Base-by-base conservation (phyloP, 345 rosid genomes). In the Arabidopsis thaliana region DNA sequence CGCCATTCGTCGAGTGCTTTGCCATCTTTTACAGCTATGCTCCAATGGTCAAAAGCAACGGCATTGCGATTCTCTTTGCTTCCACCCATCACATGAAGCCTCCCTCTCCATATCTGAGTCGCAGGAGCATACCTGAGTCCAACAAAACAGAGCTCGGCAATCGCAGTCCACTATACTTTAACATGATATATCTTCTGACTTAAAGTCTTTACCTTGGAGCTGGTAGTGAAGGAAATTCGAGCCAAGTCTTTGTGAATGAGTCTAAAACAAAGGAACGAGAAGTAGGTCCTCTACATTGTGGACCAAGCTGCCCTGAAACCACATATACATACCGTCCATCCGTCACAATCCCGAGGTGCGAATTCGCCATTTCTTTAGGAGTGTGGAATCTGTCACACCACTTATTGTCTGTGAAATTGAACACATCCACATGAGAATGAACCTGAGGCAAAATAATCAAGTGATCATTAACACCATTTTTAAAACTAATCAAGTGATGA, bases 1-100 rank as follows among this genome's bases (percentile, higher is more conserved):
- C 71, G 78, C 97, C 98, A 93, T 33, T 82, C 53, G 46, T 89
- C 96, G 14, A 87, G 62, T 33, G 87, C 86, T 75, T 82, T 84
- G 34, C 97, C 98, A 73, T 89, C 83, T 80, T 86, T 88, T 0
- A 89, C 90, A 61, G 88, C 94, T 50, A 91, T 83, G 55, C 96
- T 93, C 97, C 96, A 93, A 73, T 93, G 97, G 33, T 93, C 94
- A 58, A 81, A 32, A 14, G 85, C 91, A 8, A 90, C 93, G 0
- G 90, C 87, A 65, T 93, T 92, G 58, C 91, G 94, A 76, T 91
- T 91, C 75, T 88, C 89, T 84, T 85, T 88, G 87, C 94, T 81
- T 16, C 97, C 97, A 40, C 96, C 97, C 88, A 93, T 87, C 77
- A 89, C 97, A 70, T 93, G 97, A 74, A 93, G 90, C 65, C 98